Evolutionary conservation across 768 basidiomycete genomes (phyloP).

Genomic region (Amanita phalloides): DNA sequence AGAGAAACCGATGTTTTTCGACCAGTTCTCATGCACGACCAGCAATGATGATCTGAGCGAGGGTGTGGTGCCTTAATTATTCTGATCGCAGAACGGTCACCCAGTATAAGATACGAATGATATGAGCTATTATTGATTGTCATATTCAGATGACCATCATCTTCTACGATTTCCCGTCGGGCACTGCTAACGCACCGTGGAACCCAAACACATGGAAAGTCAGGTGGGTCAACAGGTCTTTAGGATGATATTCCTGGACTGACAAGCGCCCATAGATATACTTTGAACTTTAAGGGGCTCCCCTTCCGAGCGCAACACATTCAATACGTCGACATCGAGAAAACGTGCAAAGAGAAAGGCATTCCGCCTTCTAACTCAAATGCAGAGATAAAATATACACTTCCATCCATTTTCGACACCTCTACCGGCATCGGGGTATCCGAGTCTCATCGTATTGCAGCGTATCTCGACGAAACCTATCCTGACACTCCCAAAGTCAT

Average conservation of each 20-base stretch:
- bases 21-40: not conserved
- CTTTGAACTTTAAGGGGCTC: slow-evolving; percentile 19
- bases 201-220: slow-evolving; percentile 37
- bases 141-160: slow-evolving; percentile 12
- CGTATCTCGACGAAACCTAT: slow-evolving; percentile 29
- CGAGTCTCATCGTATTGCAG: slow-evolving; percentile 27
- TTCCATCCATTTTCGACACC: slow-evolving; percentile 29
- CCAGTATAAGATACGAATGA: not conserved
- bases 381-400: slow-evolving; percentile 22
- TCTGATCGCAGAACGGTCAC: too few relatives aligned
- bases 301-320: slow-evolving; percentile 29
- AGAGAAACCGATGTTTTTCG: too few relatives aligned
- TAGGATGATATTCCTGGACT: slow-evolving; percentile 21
- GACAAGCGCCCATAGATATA: slow-evolving; percentile 7
- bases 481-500: slow-evolving; percentile 23
- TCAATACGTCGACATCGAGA: slow-evolving; percentile 28
- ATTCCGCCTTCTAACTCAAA: slow-evolving; percentile 19
- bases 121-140: not conserved
- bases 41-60: too few relatives aligned
- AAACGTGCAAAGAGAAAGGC: slow-evolving; percentile 20
- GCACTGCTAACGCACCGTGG: slow-evolving; percentile 19
- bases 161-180: slow-evolving; percentile 35
- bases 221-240: slow-evolving; percentile 29
- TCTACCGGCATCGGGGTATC: slow-evolving; percentile 19
- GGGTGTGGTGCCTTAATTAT: too few relatives aligned